Percentiles rank a stretch among this genome's conserved stretches.
Evolutionary conservation across 139 green algal genomes (phyloP).

Genomic region (Haematococcus lacustris): DNA sequence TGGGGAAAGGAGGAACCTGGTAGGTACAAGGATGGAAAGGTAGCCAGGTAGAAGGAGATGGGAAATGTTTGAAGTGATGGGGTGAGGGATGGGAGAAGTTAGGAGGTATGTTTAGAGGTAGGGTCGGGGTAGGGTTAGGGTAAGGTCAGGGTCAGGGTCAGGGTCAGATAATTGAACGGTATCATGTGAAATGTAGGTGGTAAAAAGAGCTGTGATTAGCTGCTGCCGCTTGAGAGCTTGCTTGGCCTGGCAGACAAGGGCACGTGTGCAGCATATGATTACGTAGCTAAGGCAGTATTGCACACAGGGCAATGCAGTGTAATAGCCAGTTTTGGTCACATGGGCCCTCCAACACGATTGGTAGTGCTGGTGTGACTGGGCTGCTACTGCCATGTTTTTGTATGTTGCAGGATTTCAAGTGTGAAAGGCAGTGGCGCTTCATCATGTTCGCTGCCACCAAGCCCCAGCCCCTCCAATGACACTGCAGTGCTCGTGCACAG

Average conservation of each 20-base stretch:
- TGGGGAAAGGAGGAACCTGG: too few species aligned
- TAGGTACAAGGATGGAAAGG: too few species aligned
- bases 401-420: conserved; percentile 41
- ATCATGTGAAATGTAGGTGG: too few species aligned
- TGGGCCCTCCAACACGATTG: not conserved
- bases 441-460: conserved; percentile 85
- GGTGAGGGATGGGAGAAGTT: too few species aligned
- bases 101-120: not conserved
- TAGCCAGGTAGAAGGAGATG: too few species aligned
- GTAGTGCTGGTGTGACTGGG: too few species aligned
- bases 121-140: not conserved
- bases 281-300: not conserved
- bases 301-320: not conserved
- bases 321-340: not conserved
- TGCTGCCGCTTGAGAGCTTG: not conserved
- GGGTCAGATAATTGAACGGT: too few species aligned
- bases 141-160: too few species aligned
- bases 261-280: not conserved
- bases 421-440: conserved; percentile 56
- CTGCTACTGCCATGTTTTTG: too few species aligned
- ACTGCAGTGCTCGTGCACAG: too few species aligned
- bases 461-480: conserved; percentile 34
- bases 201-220: too few species aligned
- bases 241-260: not conserved
- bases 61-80: too few species aligned